phyloP scores from a whole-genome alignment of 768 basidiomycete genomes.

The Fistulinella prunicolor region DNA sequence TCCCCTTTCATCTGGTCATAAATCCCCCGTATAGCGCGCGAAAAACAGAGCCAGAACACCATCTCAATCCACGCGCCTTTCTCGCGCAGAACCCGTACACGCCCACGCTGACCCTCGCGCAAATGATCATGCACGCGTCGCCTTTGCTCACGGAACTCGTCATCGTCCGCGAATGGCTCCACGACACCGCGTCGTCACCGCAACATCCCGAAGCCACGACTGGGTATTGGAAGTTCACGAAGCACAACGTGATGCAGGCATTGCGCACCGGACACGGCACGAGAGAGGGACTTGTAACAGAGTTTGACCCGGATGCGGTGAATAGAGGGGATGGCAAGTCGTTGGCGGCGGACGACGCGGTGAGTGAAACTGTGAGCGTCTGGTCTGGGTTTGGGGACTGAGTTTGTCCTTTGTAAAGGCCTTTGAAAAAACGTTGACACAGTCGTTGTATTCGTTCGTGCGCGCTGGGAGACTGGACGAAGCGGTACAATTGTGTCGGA shows the following conservation, averaged over 20 bases:
- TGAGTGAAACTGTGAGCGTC: slow-evolving; percentile 34
- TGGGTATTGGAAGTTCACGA: slow-evolving; percentile 85
- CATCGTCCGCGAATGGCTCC: slow-evolving; percentile 85
- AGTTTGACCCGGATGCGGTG: slow-evolving; percentile 81
- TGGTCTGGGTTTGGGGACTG: neutral
- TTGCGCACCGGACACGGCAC: slow-evolving; percentile 46
- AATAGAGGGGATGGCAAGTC: slow-evolving; percentile 54
- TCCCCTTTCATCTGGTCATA: neutral
- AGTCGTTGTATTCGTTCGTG: slow-evolving; percentile 77
- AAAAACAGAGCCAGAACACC: slow-evolving; percentile 52
- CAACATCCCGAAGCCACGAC: slow-evolving; percentile 68
- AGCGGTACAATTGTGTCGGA: slow-evolving; percentile 77
- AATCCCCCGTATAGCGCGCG: slow-evolving; percentile 47
- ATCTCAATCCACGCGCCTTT: slow-evolving; percentile 51
- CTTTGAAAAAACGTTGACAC: slow-evolving; percentile 74
- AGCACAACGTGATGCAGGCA: slow-evolving; percentile 65
- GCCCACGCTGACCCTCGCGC: slow-evolving; percentile 71
- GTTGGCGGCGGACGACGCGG: slow-evolving; percentile 76
- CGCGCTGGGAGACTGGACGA: slow-evolving; percentile 84
- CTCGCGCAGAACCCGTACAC: slow-evolving; percentile 78
- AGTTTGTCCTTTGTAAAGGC: slow-evolving; percentile 44
- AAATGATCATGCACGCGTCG: slow-evolving; percentile 66
- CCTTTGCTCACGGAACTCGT: slow-evolving; percentile 72
- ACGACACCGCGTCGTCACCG: slow-evolving; percentile 66
- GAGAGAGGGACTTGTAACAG: slow-evolving; percentile 52